Conservation (phyloP, 164 flowering plant species). For the Litsea cubeba region DNA sequence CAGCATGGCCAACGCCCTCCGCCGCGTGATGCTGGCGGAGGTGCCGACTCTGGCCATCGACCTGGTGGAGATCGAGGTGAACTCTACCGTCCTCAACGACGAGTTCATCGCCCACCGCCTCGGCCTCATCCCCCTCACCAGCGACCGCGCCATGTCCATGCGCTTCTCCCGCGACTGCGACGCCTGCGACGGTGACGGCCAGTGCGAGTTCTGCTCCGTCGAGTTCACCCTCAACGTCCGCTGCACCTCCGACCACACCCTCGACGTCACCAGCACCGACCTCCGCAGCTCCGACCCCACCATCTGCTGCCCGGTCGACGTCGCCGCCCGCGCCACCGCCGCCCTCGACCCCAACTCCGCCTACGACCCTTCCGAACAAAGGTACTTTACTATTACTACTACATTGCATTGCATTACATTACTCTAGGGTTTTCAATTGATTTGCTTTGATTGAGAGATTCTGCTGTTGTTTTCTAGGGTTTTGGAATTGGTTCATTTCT, state of each 20-base stretch:
- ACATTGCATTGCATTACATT: background rate
- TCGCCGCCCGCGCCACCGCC: no score
- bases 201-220: slow-evolving; percentile 93
- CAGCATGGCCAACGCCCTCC: slow-evolving; percentile 88
- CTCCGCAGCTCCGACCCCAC: slow-evolving; percentile 37
- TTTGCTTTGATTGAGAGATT: background rate
- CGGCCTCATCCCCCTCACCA: slow-evolving; percentile 90
- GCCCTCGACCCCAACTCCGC: no score
- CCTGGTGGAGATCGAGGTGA: slow-evolving; percentile 92
- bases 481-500: background rate
- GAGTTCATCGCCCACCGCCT: slow-evolving; percentile 96
- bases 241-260: no score
- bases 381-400: no score
- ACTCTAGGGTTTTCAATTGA: background rate
- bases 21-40: slow-evolving; percentile 92
- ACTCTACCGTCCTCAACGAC: slow-evolving; percentile 94
- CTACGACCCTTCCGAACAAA: no score
- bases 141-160: slow-evolving; percentile 84
- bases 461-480: background rate
- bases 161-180: slow-evolving; percentile 90
- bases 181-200: slow-evolving; percentile 96
- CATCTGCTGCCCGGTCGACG: no score
- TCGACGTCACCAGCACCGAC: slow-evolving; percentile 9
- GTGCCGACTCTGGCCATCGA: slow-evolving; percentile 96
- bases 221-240: slow-evolving; percentile 31